phyloP scores from a whole-genome alignment of 345 rosid genomes.

The Schrenkiella parvula region DNA sequence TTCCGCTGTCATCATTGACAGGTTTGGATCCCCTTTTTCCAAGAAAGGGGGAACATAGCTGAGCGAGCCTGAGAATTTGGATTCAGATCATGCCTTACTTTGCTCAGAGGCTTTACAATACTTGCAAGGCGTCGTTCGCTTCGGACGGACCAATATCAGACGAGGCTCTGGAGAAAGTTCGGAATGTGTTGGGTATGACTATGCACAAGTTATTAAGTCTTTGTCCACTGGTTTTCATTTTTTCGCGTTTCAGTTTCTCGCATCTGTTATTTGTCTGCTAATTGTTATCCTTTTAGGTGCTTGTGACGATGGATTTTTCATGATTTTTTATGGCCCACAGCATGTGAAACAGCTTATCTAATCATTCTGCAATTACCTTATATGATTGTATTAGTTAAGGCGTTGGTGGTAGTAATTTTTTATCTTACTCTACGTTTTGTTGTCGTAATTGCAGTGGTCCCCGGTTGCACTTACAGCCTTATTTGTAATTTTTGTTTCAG shows the following conservation, averaged over 20 bases:
- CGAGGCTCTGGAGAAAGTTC: conserved; percentile 70
- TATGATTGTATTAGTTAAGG: conserved; percentile 13
- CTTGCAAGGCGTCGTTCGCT: conserved; percentile 70
- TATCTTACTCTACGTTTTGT: not conserved
- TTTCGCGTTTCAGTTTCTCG: not conserved
- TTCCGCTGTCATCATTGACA: not conserved
- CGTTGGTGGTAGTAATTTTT: not conserved
- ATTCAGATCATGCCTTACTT: conserved; percentile 62
- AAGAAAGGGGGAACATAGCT: not conserved
- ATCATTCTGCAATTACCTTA: conserved; percentile 20
- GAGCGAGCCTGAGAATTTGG: conserved; percentile 17
- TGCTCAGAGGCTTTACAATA: conserved; percentile 71
- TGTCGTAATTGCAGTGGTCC: conserved; percentile 3
- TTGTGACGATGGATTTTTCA: not conserved
- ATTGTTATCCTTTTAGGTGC: not conserved
- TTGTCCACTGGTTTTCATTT: not conserved
- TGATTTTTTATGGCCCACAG: not conserved
- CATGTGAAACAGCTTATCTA: conserved; percentile 9
- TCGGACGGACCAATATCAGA: conserved; percentile 67
- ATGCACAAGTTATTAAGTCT: conserved; percentile 6
- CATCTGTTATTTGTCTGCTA: not conserved
- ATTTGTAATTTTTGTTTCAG: conserved; percentile 44
- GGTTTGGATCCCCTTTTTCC: not conserved
- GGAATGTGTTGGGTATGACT: conserved; percentile 57
- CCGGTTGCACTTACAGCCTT: not conserved